Evolutionary conservation across 148 eudicot genomes (phyloP), one percentile per base, ranked within the genome.

Genomic region (Silene latifolia): DNA sequence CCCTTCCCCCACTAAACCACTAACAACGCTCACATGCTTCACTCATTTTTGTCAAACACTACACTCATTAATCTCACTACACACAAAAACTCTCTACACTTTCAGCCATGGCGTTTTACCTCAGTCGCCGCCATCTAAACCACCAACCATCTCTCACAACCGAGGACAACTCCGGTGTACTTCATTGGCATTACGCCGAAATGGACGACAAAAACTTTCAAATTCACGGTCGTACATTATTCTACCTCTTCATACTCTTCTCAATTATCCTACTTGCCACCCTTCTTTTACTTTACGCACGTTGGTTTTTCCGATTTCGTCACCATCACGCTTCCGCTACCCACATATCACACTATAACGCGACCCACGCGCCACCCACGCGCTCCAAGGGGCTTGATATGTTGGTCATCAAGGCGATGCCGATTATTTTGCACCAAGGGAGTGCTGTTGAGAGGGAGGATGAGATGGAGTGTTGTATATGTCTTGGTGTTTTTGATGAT

Each of bases 111-210:
- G 48, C 73, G 64, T 27, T 5, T 35, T 62, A 10, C 58, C 48
- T 56, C 15, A 69, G 0, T 15, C 82, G 79, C 80, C 87, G 69
- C 69, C 67, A 19, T 0, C 51, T 78, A 4, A 80, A 60, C 86
- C 85, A 77, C 85, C 83, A 77, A 2, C 20, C 77, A 0, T 71
- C 72, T 3, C 77, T 80, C 13, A 44, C 68, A 9, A 3, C 83
- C 19, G 74, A 67, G 9, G 68, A 79, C 62, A 74, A 77, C 78
- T 13, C 91, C 1, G 78, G 73, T 19, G 12, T 83, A 3, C 84
- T 88, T 54, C 95, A 86, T 80, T 90, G 93, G 97, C 93, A 83
- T 82, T 86, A 85, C 90, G 67, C 86, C 19, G 87, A 85, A 23
- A 82, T 86, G 72, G 91, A 89, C 76, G 89, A 90, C 82, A 63